Conservation (phyloP, 805 yeast genomes). For the Diddensiella santjacobensis region DNA sequence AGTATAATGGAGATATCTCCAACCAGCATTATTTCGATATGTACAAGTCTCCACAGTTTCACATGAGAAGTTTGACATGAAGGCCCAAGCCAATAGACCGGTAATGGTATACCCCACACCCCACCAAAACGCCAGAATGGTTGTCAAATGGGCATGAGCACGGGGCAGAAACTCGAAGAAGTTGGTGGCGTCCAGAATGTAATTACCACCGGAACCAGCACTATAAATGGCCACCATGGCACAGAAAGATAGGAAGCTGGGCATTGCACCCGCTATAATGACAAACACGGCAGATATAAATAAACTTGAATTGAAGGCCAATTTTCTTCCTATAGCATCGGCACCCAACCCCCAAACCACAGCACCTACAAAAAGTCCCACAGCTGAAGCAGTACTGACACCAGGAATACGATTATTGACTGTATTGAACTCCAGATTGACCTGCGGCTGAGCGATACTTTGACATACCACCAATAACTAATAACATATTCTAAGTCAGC, state of each 20-base stretch:
- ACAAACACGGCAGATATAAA: slow-evolving; percentile 46
- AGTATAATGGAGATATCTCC: slow-evolving; percentile 56
- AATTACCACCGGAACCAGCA: slow-evolving; percentile 49
- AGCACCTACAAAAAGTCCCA: slow-evolving; percentile 53
- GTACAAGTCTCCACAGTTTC: slow-evolving; percentile 41
- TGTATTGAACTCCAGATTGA: slow-evolving; percentile 45
- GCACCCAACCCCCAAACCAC: slow-evolving; percentile 53
- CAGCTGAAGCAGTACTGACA: slow-evolving; percentile 45
- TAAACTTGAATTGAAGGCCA: slow-evolving; percentile 49
- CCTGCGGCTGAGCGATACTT: slow-evolving; percentile 43
- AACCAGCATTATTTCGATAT: slow-evolving; percentile 48
- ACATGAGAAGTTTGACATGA: slow-evolving; percentile 50
- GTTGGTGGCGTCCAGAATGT: slow-evolving; percentile 51
- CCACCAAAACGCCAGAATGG: slow-evolving; percentile 58
- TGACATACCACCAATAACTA: slow-evolving; percentile 45
- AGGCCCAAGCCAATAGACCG: slow-evolving; percentile 53
- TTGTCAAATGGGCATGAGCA: slow-evolving; percentile 46
- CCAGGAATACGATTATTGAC: slow-evolving; percentile 38
- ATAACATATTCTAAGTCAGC: slow-evolving; percentile 40
- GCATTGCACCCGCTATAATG: slow-evolving; percentile 53
- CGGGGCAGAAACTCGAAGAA: slow-evolving; percentile 52
- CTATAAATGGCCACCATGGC: slow-evolving; percentile 44
- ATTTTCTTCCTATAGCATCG: slow-evolving; percentile 50
- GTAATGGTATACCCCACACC: slow-evolving; percentile 59
- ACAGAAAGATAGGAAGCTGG: slow-evolving; percentile 46